phyloP scores from a whole-genome alignment of 2,329 filamentous ascomycete genomes.

The Ophiostoma australiae region DNA sequence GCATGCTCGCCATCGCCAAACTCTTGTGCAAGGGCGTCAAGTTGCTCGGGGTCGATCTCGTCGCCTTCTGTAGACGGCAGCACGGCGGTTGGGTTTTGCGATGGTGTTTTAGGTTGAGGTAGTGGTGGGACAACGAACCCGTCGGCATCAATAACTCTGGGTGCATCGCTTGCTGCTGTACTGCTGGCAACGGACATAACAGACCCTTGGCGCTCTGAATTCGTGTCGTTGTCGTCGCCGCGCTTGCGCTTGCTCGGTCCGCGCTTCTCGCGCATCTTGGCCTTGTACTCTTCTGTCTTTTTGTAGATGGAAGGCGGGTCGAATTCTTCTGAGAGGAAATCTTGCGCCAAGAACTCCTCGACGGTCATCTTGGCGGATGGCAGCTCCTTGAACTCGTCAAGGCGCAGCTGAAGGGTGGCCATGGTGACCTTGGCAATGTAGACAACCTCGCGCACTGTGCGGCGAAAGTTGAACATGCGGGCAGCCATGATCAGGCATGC shows the following conservation, averaged over 20 bases:
- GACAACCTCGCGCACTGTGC: constrained; percentile 90
- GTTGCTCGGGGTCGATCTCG: constrained; percentile 28
- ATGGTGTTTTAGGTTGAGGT: constrained; percentile 34
- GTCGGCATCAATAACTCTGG: constrained; percentile 50
- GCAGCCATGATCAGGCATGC: constrained; percentile 92
- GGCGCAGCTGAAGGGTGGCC: constrained; percentile 81
- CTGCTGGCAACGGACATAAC: constrained; percentile 7
- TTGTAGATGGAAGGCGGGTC: constrained; percentile 81
- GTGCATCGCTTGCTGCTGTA: not conserved
- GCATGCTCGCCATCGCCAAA: constrained; percentile 40
- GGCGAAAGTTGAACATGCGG: constrained; percentile 95
- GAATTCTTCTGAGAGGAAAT: constrained; percentile 45
- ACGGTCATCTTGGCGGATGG: constrained; percentile 81
- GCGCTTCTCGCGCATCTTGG: constrained; percentile 47
- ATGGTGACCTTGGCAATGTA: constrained; percentile 97
- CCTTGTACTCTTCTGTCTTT: constrained; percentile 55
- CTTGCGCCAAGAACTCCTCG: constrained; percentile 70
- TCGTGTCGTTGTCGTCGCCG: constrained; percentile 19
- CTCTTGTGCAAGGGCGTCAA: constrained; percentile 42
- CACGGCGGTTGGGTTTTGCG: not conserved
- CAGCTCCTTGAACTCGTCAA: constrained; percentile 87
- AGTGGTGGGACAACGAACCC: constrained; percentile 61
- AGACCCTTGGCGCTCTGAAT: constrained; percentile 21
- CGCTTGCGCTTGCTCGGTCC: constrained; percentile 45
- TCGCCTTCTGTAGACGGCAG: not conserved